phyloP scores from a whole-genome alignment of 2,329 filamentous ascomycete genomes.

The Pezicula radicicola region DNA sequence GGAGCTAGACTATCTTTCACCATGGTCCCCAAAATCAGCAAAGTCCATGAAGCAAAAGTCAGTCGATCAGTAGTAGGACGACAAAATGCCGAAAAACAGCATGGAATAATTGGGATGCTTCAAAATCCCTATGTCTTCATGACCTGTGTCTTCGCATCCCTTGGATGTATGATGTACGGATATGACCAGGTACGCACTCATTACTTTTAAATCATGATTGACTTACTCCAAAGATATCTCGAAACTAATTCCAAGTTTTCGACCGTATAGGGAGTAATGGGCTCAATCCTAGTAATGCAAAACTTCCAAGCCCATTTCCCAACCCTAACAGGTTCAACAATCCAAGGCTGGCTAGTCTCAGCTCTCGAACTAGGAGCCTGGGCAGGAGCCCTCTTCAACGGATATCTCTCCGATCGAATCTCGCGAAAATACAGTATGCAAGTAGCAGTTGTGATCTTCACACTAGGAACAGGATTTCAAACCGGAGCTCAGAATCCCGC shows the following conservation, averaged over 20 bases:
- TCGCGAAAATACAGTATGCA: conserved; percentile 50
- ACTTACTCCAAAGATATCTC: background rate
- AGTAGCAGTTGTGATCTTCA: conserved; percentile 48
- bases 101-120: conserved; percentile 35
- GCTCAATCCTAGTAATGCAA: conserved; percentile 32
- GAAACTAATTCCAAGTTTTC: background rate
- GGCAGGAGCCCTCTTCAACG: conserved; percentile 35
- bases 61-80: conserved; percentile 36
- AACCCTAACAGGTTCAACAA: conserved; percentile 25
- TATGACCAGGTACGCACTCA: conserved; percentile 25
- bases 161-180: conserved; percentile 27
- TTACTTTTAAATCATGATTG: background rate
- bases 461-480: conserved; percentile 47
- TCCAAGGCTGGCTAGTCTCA: conserved; percentile 31
- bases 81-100: conserved; percentile 32
- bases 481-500: conserved; percentile 45
- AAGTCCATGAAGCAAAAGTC: conserved; percentile 6
- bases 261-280: conserved; percentile 27
- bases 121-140: conserved; percentile 37
- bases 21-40: background rate
- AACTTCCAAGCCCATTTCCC: conserved; percentile 34
- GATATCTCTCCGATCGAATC: conserved; percentile 48
- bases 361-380: conserved; percentile 33
- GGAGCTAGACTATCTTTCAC: no score
- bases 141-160: conserved; percentile 31